Percentiles rank a stretch among this genome's conserved stretches.
Conservation (phyloP, 2,329 filamentous ascomycete genomes). For the Colletotrichum trifolii region DNA sequence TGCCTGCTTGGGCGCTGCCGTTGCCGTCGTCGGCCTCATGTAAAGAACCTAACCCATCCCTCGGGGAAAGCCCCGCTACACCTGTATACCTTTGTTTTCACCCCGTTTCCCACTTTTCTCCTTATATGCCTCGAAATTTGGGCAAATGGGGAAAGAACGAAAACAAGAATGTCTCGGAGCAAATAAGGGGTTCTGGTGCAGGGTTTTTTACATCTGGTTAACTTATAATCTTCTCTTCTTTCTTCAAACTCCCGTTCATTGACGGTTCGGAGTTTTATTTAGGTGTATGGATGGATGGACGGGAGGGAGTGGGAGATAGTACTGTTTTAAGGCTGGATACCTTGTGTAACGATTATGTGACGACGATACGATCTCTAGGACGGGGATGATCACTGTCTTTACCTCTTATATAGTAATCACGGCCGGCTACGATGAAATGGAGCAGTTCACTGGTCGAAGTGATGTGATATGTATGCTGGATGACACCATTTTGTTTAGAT, state of each 20-base stretch:
- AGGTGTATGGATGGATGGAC: neutral
- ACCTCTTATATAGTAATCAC: conserved; percentile 17
- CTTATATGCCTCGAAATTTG: no score
- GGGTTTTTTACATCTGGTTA: neutral
- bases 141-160: neutral
- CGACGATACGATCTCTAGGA: conserved; percentile 1
- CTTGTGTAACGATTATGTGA: conserved; percentile 29
- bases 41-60: conserved; percentile 15
- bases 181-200: conserved; percentile 11
- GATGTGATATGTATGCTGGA: neutral
- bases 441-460: neutral
- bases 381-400: conserved; percentile 19
- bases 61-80: neutral
- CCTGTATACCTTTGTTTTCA: conserved; percentile 22
- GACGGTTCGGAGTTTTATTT: conserved; percentile 5
- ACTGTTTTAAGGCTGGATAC: conserved; percentile 29
- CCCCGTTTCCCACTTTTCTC: no score
- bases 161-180: conserved; percentile 10
- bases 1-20: conserved; percentile 36
- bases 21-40: conserved; percentile 39
- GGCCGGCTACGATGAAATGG: conserved; percentile 13
- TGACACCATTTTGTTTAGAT: neutral
- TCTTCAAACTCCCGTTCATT: conserved; percentile 8
- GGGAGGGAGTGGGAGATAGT: no score
- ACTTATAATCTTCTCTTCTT: conserved; percentile 14